Evolutionary conservation across 257 asterid genomes (phyloP).

Genomic region (Nicotiana benthamiana): DNA sequence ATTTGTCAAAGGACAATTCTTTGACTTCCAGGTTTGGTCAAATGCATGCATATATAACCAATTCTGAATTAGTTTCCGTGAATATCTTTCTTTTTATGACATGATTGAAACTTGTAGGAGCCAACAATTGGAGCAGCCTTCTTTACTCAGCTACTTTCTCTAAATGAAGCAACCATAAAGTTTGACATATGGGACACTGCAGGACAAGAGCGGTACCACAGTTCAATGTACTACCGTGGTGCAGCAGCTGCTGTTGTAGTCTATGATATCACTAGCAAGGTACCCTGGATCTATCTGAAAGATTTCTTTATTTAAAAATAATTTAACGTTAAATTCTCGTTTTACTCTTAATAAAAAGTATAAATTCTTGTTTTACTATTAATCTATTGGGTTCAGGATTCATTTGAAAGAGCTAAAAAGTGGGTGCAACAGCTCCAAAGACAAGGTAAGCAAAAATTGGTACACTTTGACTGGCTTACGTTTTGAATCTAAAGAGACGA

Average conservation of each 20-base stretch:
- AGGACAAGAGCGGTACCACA: constrained; percentile 32
- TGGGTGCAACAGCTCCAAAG: constrained; percentile 24
- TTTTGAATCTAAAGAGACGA: neutral
- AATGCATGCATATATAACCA: neutral
- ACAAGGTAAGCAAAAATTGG: constrained; percentile 13
- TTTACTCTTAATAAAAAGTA: no score
- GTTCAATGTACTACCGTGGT: constrained; percentile 31
- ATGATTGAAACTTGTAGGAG: constrained; percentile 12
- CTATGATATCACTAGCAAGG: constrained; percentile 24
- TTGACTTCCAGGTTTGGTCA: constrained; percentile 18
- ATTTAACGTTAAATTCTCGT: no score
- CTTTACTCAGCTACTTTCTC: constrained; percentile 27
- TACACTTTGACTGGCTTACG: neutral
- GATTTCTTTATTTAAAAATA: no score
- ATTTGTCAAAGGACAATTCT: constrained; percentile 32
- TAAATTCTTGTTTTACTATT: no score
- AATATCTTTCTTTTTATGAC: neutral
- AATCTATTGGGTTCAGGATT: constrained; percentile 10
- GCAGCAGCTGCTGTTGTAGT: constrained; percentile 30
- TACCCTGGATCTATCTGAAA: neutral
- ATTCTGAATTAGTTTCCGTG: no score
- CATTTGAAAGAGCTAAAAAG: constrained; percentile 24
- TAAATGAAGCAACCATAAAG: constrained; percentile 20
- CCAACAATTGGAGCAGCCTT: constrained; percentile 34
- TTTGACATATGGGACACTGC: constrained; percentile 37